A percentile compares a stretch with the other conserved stretches of the same genome.
These are phyloP conservation scores for Elsinoe necatrix DNA, from an alignment of 2,329 filamentous ascomycete genomes.

Conservation along the genomic window DNA sequence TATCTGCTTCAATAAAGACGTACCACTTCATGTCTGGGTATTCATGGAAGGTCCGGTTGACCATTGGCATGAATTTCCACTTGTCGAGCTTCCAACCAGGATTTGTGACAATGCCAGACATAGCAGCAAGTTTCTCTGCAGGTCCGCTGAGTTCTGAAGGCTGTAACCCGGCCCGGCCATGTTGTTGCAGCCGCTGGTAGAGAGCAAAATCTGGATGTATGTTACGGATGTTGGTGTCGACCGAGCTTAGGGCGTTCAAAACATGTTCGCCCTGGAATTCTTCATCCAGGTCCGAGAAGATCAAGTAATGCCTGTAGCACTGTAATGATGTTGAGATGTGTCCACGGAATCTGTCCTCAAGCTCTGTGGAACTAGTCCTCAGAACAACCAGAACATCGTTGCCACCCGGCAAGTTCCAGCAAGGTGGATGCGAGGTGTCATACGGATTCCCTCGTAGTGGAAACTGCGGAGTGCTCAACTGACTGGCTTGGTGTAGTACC, in stretches of 20 bases:
- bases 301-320: slow-evolving; percentile 28
- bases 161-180: slow-evolving; percentile 19
- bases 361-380: slow-evolving; percentile 28
- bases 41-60: slow-evolving; percentile 26
- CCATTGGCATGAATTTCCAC: slow-evolving; percentile 49
- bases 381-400: slow-evolving; percentile 48
- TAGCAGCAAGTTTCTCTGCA: not conserved
- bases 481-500: no score
- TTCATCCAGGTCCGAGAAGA: slow-evolving; percentile 34
- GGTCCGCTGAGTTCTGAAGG: slow-evolving; percentile 21
- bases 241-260: slow-evolving; percentile 24
- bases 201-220: slow-evolving; percentile 24
- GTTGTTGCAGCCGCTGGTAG: slow-evolving; percentile 22
- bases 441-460: no score
- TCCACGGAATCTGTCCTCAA: slow-evolving; percentile 26
- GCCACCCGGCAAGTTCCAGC: slow-evolving; percentile 24
- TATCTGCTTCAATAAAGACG: slow-evolving; percentile 52
- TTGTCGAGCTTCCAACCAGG: slow-evolving; percentile 34
- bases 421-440: slow-evolving; percentile 1
- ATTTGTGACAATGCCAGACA: slow-evolving; percentile 25
- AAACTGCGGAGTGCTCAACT: no score
- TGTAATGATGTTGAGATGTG: slow-evolving; percentile 30
- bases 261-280: slow-evolving; percentile 29
- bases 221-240: slow-evolving; percentile 18
- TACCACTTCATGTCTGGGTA: slow-evolving; percentile 48